Conservation (phyloP, 2,329 filamentous ascomycete genomes). For the Xylaria sp. region DNA sequence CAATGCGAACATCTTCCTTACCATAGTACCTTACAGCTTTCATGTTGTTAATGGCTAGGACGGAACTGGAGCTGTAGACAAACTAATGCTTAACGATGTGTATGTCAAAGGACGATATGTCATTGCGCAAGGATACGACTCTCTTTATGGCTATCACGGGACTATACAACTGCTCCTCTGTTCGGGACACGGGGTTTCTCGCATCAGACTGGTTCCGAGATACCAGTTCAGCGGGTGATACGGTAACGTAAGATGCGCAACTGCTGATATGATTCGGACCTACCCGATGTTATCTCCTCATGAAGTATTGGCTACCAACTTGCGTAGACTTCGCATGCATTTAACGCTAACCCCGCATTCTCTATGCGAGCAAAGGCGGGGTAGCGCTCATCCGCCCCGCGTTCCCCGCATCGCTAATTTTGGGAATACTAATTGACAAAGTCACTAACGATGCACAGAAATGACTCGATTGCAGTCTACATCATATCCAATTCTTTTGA, state of each 20-base stretch:
- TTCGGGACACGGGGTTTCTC: neutral
- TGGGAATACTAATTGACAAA: neutral
- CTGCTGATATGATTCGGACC: neutral
- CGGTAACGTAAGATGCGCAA: neutral
- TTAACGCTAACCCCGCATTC: neutral
- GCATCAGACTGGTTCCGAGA: neutral
- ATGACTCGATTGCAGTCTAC: too few relatives aligned
- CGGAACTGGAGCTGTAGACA: neutral
- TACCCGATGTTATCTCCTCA: neutral
- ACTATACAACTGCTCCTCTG: neutral
- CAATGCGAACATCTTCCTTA: slow-evolving; percentile 27
- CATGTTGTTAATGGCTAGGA: slow-evolving; percentile 3
- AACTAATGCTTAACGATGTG: neutral
- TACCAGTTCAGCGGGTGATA: neutral
- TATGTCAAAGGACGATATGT: too few relatives aligned
- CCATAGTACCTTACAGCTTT: slow-evolving; percentile 26
- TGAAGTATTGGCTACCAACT: neutral
- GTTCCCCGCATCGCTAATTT: neutral
- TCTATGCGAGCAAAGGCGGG: neutral
- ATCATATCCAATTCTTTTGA: neutral
- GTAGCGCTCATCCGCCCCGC: neutral
- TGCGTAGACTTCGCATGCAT: neutral
- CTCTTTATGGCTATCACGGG: neutral
- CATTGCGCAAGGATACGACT: too few relatives aligned
- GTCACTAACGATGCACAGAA: too few relatives aligned